These are phyloP conservation scores for Tilletia setariae DNA, from an alignment of 1,284 basidiomycete genomes.

Conservation along the genomic window DNA sequence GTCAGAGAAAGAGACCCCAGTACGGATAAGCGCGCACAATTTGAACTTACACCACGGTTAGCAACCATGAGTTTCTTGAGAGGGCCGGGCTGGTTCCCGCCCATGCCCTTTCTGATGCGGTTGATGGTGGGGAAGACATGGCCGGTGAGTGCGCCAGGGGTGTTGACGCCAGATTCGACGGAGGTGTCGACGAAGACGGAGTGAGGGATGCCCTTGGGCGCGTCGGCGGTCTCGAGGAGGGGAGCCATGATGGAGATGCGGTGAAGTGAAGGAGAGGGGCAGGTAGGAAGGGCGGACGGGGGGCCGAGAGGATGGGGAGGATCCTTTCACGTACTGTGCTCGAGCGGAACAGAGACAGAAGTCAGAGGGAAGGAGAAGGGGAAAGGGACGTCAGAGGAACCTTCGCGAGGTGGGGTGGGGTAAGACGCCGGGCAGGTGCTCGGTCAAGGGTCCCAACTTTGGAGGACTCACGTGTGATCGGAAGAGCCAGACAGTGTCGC, in stretches of 20 bases:
- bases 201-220: conserved; percentile 33
- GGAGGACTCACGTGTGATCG: too few relatives aligned
- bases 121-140: conserved; percentile 49
- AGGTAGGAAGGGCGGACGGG: not conserved
- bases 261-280: not conserved
- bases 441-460: too few relatives aligned
- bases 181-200: conserved; percentile 48
- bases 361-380: too few relatives aligned
- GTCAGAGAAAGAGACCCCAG: not conserved
- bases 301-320: too few relatives aligned
- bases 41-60: conserved; percentile 45
- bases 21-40: not conserved
- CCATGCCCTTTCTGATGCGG: conserved; percentile 41
- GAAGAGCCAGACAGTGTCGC: too few relatives aligned
- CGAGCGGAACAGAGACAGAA: too few relatives aligned
- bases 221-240: conserved; percentile 30
- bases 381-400: too few relatives aligned
- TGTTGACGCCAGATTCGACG: conserved; percentile 40
- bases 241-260: not conserved
- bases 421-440: too few relatives aligned
- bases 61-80: conserved; percentile 52
- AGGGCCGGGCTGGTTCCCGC: conserved; percentile 31
- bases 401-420: too few relatives aligned
- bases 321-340: too few relatives aligned
- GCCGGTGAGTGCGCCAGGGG: conserved; percentile 42